These are phyloP conservation scores for Botryotinia calthae DNA, from an alignment of 2,329 filamentous ascomycete species.

Conservation along the genomic window DNA sequence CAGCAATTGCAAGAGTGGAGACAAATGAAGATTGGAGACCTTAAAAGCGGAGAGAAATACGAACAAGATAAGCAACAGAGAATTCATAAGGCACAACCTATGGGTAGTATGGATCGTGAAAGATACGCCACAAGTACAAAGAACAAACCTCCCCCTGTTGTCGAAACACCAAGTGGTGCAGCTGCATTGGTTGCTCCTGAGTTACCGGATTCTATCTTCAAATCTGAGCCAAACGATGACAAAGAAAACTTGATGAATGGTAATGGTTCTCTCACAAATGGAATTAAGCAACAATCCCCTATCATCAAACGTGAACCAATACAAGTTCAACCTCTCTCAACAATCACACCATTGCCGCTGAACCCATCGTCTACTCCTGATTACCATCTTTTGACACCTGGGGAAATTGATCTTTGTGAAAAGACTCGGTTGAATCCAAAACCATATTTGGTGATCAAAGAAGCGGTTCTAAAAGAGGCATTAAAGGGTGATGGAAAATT, in stretches of 20 bases:
- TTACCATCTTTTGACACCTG: conserved; percentile 77
- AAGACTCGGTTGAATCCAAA: conserved; percentile 85
- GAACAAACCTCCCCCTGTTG: conserved; percentile 58
- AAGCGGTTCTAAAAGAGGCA: conserved; percentile 85
- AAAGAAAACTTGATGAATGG: conserved; percentile 40
- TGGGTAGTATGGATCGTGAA: conserved; percentile 82
- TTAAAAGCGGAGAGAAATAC: conserved; percentile 86
- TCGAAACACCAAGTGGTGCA: conserved; percentile 71
- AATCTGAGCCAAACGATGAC: conserved; percentile 43
- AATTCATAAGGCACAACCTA: conserved; percentile 65
- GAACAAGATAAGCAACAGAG: conserved; percentile 82
- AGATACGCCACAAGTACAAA: conserved; percentile 69
- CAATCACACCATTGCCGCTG: conserved; percentile 43
- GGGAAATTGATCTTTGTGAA: conserved; percentile 84
- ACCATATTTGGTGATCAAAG: conserved; percentile 92
- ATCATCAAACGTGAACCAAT: conserved; percentile 47
- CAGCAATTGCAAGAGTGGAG: conserved; percentile 92
- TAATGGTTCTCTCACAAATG: conserved; percentile 48
- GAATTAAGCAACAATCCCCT: conserved; percentile 43
- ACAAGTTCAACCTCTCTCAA: conserved; percentile 50
- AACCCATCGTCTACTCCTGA: conserved; percentile 66
- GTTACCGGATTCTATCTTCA: conserved; percentile 49
- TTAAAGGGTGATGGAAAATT: conserved; percentile 82
- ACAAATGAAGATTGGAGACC: conserved; percentile 75
- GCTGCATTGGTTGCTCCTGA: conserved; percentile 77